A percentile compares a stretch with the other conserved stretches of the same genome.
Conservation (phyloP, 306 rosid genomes). For the Vachellia collinsii region DNA sequence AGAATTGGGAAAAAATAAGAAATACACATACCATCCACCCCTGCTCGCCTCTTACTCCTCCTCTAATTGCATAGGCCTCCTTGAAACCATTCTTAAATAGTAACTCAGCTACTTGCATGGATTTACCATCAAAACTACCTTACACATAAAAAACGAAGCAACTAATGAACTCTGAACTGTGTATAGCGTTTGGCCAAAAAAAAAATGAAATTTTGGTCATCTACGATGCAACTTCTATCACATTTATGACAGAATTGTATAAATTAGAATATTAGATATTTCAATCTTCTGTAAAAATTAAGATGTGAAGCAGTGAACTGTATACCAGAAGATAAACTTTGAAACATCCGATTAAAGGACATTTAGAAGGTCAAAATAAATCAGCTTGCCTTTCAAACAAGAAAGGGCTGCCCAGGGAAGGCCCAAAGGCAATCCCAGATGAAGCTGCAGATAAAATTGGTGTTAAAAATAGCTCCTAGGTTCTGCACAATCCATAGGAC, state of each 20-base stretch:
- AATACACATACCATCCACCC: slow-evolving; percentile 80
- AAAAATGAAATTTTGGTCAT: slow-evolving; percentile 14
- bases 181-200: slow-evolving; percentile 1
- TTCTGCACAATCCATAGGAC: background rate
- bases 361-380: background rate
- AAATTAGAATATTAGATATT: background rate
- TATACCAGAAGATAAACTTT: background rate
- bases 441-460: slow-evolving; percentile 10
- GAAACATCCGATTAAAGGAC: slow-evolving; percentile 8
- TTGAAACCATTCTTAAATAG: slow-evolving; percentile 90
- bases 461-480: slow-evolving; percentile 11
- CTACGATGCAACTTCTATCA: slow-evolving; percentile 16
- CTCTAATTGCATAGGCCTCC: slow-evolving; percentile 87
- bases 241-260: slow-evolving; percentile 3
- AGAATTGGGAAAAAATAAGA: slow-evolving; percentile 22
- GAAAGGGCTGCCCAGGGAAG: background rate
- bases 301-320: slow-evolving; percentile 8
- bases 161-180: slow-evolving; percentile 37
- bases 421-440: background rate
- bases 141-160: slow-evolving; percentile 62
- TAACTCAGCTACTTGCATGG: slow-evolving; percentile 85
- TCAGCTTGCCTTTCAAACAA: background rate
- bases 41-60: slow-evolving; percentile 80
- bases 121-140: slow-evolving; percentile 95
- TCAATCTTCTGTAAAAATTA: slow-evolving; percentile 8